Conservation (phyloP, 345 rosid species). For the thale cress (Arabidopsis thaliana) region DNA sequence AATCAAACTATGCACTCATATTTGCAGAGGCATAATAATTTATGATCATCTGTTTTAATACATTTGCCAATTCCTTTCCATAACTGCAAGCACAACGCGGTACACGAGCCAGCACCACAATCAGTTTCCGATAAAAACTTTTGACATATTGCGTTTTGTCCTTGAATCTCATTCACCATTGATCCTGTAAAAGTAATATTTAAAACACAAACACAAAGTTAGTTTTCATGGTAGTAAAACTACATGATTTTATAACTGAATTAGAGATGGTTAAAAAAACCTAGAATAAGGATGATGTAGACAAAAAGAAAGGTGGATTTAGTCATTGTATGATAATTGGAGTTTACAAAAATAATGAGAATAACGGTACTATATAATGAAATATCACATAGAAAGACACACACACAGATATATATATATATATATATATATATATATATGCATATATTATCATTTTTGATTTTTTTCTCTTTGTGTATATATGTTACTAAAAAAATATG, state of each 20-base stretch:
- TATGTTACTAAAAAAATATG: background rate
- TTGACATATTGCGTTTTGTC: background rate
- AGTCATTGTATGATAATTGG: background rate
- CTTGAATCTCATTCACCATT: constrained; percentile 16
- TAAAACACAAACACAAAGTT: background rate
- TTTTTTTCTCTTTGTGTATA: background rate
- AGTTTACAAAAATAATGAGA: constrained; percentile 4
- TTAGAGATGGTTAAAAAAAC: constrained; percentile 16
- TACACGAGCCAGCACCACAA: constrained; percentile 26
- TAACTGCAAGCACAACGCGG: background rate
- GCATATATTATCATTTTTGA: background rate
- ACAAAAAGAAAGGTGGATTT: background rate
- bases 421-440: no score
- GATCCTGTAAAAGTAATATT: constrained; percentile 3
- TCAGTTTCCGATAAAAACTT: background rate
- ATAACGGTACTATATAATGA: background rate
- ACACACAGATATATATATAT: background rate
- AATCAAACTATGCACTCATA: background rate
- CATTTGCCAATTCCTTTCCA: background rate
- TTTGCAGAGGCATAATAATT: constrained; percentile 13
- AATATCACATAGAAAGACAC: background rate
- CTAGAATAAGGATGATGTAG: constrained; percentile 21
- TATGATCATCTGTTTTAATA: background rate
- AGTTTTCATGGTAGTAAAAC: background rate
- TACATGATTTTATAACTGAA: background rate